Conservation (phyloP, 257 asterid species). For the Salvia miltiorrhiza region DNA sequence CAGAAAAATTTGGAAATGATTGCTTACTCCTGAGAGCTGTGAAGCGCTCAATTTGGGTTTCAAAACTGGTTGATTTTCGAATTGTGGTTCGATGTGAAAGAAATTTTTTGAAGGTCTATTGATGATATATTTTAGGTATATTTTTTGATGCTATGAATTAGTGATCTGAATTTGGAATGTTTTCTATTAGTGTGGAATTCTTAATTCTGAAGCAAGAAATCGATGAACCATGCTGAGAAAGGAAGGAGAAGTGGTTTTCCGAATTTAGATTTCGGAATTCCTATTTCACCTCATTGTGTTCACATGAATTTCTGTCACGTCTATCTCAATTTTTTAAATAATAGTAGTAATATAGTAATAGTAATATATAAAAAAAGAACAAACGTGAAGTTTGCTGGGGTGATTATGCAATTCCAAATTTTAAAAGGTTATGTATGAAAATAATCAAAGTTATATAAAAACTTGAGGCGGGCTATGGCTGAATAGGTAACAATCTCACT, state of each 20-base stretch:
- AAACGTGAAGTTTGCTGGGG: not conserved
- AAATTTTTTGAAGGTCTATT: not conserved
- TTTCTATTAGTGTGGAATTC: not conserved
- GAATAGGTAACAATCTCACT: too few species aligned
- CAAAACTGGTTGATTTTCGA: not conserved
- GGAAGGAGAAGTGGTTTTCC: not conserved
- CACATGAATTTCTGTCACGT: too few species aligned
- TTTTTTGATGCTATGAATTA: not conserved
- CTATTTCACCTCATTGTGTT: not conserved
- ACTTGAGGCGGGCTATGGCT: slow-evolving; percentile 9
- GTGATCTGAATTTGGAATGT: slow-evolving; percentile 11
- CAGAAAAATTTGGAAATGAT: not conserved
- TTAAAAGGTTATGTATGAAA: slow-evolving; percentile 16
- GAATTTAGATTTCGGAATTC: not conserved
- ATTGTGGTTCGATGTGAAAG: slow-evolving; percentile 14
- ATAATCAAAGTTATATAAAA: not conserved
- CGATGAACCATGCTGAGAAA: slow-evolving; percentile 7
- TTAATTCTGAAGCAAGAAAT: slow-evolving; percentile 5
- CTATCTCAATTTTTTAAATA: too few species aligned
- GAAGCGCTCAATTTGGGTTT: slow-evolving; percentile 42
- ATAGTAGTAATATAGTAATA: too few species aligned
- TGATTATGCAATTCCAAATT: not conserved
- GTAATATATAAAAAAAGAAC: too few species aligned
- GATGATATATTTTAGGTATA: not conserved
- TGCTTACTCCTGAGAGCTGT: slow-evolving; percentile 45